phyloP scores from a whole-genome alignment of 2,329 filamentous ascomycete species.

The Hypoxylon sp. region DNA sequence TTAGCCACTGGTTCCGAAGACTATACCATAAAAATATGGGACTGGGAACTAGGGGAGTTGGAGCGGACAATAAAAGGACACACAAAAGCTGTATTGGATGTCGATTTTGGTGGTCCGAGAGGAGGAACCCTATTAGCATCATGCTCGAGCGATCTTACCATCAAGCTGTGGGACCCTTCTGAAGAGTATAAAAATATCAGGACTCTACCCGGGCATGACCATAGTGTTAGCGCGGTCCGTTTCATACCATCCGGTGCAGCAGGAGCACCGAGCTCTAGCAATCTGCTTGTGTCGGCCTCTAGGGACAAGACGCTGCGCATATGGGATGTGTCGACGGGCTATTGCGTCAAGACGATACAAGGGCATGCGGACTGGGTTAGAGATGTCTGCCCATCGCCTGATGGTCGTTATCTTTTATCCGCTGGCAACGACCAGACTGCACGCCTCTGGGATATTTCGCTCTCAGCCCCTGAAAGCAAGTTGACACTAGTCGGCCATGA shows the following conservation, averaged over 20 bases:
- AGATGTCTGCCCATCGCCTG: conserved; percentile 84
- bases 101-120: conserved; percentile 90
- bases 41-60: conserved; percentile 93
- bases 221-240: conserved; percentile 88
- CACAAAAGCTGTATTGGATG: conserved; percentile 87
- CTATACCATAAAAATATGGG: conserved; percentile 96
- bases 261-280: conserved; percentile 83
- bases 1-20: conserved; percentile 93
- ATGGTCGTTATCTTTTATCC: conserved; percentile 87
- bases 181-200: conserved; percentile 97
- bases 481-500: conserved; percentile 88
- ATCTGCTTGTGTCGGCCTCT: conserved; percentile 87
- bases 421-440: conserved; percentile 86
- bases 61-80: conserved; percentile 94
- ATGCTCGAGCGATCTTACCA: conserved; percentile 90
- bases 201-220: conserved; percentile 91
- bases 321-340: conserved; percentile 95
- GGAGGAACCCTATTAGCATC: conserved; percentile 84
- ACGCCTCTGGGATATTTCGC: conserved; percentile 86
- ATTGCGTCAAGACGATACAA: conserved; percentile 89
- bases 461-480: conserved; percentile 78
- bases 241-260: conserved; percentile 89
- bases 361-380: conserved; percentile 94
- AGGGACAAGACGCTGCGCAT: conserved; percentile 87
- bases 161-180: conserved; percentile 93